A percentile compares a stretch with the other conserved stretches of the same genome.
Conservation (phyloP, 805 yeast genomes). For the Cyberlindnera lachancei region DNA sequence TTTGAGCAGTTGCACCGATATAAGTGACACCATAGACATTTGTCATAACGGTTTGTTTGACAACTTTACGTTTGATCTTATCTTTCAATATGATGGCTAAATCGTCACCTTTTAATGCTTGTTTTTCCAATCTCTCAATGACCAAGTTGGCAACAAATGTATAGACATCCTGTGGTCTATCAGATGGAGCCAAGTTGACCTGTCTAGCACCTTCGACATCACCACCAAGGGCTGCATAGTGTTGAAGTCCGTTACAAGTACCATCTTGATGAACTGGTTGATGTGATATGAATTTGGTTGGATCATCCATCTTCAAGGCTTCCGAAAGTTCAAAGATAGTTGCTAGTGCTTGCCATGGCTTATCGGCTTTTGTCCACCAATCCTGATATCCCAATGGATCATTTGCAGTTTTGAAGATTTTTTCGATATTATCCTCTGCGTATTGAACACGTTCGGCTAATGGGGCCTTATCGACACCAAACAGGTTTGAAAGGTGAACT, state of each 20-base stretch:
- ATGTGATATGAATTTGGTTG: constrained; percentile 57
- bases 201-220: constrained; percentile 77
- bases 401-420: constrained; percentile 49
- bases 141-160: constrained; percentile 63
- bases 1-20: constrained; percentile 88
- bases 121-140: constrained; percentile 43
- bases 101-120: constrained; percentile 45
- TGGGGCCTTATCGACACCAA: constrained; percentile 69
- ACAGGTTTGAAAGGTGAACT: constrained; percentile 65
- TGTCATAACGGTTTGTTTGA: constrained; percentile 97
- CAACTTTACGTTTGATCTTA: constrained; percentile 75
- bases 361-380: constrained; percentile 72
- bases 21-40: constrained; percentile 96
- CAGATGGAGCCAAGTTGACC: constrained; percentile 66
- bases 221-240: constrained; percentile 84
- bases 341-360: constrained; percentile 78
- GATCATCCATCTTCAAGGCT: constrained; percentile 56
- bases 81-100: constrained; percentile 42
- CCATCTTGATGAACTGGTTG: constrained; percentile 85
- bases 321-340: constrained; percentile 59
- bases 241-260: constrained; percentile 80
- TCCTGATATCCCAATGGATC: constrained; percentile 50
- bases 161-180: constrained; percentile 73
- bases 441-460: constrained; percentile 54
- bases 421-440: constrained; percentile 48